Evolutionary conservation across 2,329 filamentous ascomycete species (phyloP).

Genomic region (Mycosphaerella arachidis): DNA sequence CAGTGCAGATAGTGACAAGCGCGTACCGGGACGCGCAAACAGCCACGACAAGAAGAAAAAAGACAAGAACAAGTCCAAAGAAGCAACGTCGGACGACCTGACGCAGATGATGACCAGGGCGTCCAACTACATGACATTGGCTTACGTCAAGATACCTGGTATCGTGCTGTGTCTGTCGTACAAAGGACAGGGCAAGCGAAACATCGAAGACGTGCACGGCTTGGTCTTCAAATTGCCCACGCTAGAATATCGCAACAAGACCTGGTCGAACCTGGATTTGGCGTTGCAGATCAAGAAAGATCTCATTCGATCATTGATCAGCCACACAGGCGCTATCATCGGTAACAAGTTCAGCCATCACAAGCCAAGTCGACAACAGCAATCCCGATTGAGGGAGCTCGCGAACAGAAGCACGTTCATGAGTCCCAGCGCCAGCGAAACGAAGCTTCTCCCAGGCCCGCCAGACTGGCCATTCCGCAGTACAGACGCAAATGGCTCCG

Average conservation of each 20-base stretch:
- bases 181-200: constrained; percentile 92
- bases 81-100: constrained; percentile 75
- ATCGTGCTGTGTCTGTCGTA: constrained; percentile 94
- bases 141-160: constrained; percentile 89
- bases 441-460: constrained; percentile 7
- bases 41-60: constrained; percentile 36
- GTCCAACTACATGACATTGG: constrained; percentile 95
- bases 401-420: constrained; percentile 71
- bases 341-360: constrained; percentile 95
- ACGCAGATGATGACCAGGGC: constrained; percentile 95
- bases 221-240: constrained; percentile 94
- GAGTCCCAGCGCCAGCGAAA: constrained; percentile 15
- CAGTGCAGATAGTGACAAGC: constrained; percentile 23
- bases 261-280: constrained; percentile 95
- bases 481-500: constrained; percentile 17
- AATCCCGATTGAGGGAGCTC: constrained; percentile 73
- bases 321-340: constrained; percentile 91
- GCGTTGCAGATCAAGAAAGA: constrained; percentile 91
- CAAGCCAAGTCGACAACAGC: constrained; percentile 73
- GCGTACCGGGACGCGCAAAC: neutral
- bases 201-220: constrained; percentile 93
- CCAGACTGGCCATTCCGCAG: constrained; percentile 14
- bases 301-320: constrained; percentile 87
- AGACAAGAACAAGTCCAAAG: constrained; percentile 51
- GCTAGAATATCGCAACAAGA: constrained; percentile 97